phyloP scores from a whole-genome alignment of 345 rosid genomes.

The Luvunga scandens region DNA sequence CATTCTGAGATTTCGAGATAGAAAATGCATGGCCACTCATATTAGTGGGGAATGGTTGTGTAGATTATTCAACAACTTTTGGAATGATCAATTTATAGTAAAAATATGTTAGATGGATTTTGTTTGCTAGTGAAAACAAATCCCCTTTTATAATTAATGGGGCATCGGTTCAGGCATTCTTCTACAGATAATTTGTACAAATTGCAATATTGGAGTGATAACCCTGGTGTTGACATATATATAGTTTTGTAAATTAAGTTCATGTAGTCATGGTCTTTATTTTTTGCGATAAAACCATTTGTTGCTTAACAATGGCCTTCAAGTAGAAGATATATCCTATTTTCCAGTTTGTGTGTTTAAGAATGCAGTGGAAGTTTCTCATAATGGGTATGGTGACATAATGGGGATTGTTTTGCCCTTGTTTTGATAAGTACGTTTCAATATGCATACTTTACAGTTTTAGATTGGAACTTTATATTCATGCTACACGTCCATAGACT shows the following conservation, averaged over 20 bases:
- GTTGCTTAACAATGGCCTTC: background rate
- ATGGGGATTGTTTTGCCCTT: background rate
- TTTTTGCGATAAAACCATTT: background rate
- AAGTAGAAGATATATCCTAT: background rate
- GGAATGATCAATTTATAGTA: background rate
- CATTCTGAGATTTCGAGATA: background rate
- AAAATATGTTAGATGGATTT: background rate
- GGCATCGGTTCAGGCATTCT: background rate
- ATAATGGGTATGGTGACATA: background rate
- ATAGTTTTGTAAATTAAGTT: background rate
- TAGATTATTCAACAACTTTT: background rate
- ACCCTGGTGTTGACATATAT: background rate
- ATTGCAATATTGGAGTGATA: background rate
- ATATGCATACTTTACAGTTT: slow-evolving; percentile 28
- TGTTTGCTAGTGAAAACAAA: background rate
- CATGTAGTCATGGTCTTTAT: background rate
- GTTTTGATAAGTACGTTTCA: background rate
- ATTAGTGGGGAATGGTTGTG: background rate
- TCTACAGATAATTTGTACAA: background rate
- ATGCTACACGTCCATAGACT: background rate
- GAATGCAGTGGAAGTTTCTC: background rate
- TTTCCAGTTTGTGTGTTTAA: background rate
- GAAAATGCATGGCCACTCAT: background rate
- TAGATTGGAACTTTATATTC: background rate
- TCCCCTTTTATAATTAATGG: background rate